phyloP scores from a whole-genome alignment of 139 green algal genomes.

The Tetradesmus obliquus region DNA sequence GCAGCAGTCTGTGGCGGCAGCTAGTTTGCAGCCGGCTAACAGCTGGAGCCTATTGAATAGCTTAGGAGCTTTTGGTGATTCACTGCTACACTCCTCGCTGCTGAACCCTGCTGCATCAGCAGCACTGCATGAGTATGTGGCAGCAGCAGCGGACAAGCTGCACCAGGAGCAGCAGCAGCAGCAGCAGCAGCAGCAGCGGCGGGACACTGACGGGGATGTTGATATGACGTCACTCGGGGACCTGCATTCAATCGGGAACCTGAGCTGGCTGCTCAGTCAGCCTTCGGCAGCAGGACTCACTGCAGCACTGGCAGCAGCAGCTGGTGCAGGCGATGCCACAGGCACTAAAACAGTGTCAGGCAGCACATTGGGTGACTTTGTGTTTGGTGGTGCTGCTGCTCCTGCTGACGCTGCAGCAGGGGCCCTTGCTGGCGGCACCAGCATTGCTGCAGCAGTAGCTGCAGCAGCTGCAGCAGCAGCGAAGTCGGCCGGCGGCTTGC shows the following conservation, averaged over 20 bases:
- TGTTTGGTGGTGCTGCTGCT: neutral
- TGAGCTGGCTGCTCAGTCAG: neutral
- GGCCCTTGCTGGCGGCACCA: neutral
- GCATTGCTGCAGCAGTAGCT: neutral
- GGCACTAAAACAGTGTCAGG: neutral
- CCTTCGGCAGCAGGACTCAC: no score
- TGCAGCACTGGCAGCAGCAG: neutral
- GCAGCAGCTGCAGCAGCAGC: neutral
- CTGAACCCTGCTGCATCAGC: neutral
- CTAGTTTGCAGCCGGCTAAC: neutral
- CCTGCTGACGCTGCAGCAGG: neutral
- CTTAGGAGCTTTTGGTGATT: neutral
- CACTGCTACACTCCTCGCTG: neutral
- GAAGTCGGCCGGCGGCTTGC: neutral
- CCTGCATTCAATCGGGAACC: neutral
- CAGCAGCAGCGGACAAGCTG: neutral
- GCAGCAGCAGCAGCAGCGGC: neutral
- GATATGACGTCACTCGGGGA: neutral
- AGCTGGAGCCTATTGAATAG: neutral
- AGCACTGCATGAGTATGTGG: neutral
- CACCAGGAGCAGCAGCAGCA: neutral
- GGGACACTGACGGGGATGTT: neutral
- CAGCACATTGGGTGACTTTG: neutral
- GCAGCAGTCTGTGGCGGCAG: neutral
- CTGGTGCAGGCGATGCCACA: neutral